Conservation (phyloP, 345 rosid species). For the Eucalyptus sp. region DNA sequence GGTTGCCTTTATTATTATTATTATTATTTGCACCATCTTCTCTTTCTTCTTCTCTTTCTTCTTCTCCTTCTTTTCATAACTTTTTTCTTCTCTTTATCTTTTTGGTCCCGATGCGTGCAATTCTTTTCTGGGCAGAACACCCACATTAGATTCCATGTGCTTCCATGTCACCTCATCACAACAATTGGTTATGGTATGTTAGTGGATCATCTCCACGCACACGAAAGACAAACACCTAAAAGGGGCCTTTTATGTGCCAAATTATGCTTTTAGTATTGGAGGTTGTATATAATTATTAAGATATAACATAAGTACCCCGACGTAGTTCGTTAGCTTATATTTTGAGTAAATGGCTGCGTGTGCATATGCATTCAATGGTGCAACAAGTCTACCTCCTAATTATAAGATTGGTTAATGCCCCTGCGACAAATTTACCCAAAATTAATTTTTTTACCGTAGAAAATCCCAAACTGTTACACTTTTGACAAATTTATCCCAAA, state of each 20-base stretch:
- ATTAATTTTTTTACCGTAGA: no score
- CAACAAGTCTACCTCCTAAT: neutral
- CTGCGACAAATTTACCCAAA: rapidly evolving
- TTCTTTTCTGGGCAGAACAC: neutral
- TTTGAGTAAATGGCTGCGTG: neutral
- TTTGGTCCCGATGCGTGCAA: neutral
- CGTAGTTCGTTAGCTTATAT: neutral
- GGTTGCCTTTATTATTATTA: neutral
- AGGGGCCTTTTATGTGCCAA: neutral
- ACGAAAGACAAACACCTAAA: neutral
- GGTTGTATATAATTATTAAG: neutral
- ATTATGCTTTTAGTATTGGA: neutral
- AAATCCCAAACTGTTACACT: rapidly evolving
- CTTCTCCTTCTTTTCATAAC: neutral
- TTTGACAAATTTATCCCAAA: no score
- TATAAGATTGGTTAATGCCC: neutral
- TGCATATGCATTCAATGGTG: neutral
- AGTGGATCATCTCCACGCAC: neutral
- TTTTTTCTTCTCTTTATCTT: neutral
- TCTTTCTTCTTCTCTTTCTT: neutral
- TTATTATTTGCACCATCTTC: neutral
- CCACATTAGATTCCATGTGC: neutral
- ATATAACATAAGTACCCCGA: neutral
- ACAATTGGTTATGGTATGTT: neutral
- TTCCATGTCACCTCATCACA: neutral